A percentile compares a stretch with the other conserved stretches of the same genome.
Conservation (phyloP, 2,329 filamentous ascomycete species). For the Lasiodiplodia theobromae region DNA sequence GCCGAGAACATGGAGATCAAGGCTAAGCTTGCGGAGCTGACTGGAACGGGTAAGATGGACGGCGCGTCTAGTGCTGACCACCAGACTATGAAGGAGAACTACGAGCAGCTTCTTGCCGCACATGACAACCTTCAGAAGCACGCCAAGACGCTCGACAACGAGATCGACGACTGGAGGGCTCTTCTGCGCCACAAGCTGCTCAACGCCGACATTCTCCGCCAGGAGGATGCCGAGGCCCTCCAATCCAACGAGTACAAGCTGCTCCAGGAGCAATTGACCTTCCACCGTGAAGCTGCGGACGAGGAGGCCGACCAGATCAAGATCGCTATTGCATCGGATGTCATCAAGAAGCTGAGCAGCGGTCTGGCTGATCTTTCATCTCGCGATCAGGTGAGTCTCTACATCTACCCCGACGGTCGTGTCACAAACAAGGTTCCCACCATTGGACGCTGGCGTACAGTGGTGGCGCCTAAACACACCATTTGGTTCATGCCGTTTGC, state of each 20-base stretch:
- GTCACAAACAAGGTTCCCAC: not conserved
- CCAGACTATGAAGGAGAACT: constrained; percentile 42
- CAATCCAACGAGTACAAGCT: constrained; percentile 42
- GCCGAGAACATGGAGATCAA: constrained; percentile 31
- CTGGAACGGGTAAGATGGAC: constrained; percentile 30
- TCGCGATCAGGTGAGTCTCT: constrained; percentile 22
- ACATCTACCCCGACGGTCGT: not conserved
- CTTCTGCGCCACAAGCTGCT: constrained; percentile 44
- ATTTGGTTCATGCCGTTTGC: not conserved
- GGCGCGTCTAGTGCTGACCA: constrained; percentile 41
- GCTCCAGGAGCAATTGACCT: constrained; percentile 43
- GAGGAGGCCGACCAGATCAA: constrained; percentile 40
- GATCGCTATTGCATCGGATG: constrained; percentile 42
- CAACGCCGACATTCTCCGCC: constrained; percentile 42
- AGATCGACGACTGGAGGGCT: constrained; percentile 45
- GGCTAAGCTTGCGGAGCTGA: constrained; percentile 24
- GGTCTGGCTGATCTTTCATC: constrained; percentile 42
- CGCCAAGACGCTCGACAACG: constrained; percentile 44
- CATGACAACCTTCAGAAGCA: constrained; percentile 45
- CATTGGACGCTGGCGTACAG: not conserved
- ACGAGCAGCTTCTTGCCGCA: constrained; percentile 45
- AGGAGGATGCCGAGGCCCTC: constrained; percentile 43
- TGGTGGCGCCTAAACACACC: not conserved
- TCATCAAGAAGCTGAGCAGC: constrained; percentile 44
- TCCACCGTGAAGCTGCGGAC: constrained; percentile 42